Conservation (phyloP, 495 filamentous ascomycete species). For the Tuber brumale region DNA sequence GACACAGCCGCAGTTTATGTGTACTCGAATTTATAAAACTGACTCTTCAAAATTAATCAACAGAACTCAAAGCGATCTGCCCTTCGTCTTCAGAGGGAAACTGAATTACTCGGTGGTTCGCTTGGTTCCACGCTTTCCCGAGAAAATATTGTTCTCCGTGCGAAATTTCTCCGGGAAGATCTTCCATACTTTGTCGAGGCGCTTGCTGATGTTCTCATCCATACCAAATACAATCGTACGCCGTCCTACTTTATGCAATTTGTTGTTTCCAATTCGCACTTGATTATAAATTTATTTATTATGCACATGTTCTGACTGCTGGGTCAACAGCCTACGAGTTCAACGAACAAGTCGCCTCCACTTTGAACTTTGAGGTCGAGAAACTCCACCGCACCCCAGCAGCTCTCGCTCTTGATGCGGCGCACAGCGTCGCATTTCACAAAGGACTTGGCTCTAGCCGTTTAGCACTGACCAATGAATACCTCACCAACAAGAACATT, state of each 20-base stretch:
- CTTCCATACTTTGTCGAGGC: conserved; percentile 97
- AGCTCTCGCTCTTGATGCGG: conserved; percentile 73
- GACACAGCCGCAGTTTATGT: neutral
- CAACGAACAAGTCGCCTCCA: conserved; percentile 70
- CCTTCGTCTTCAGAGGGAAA: conserved; percentile 85
- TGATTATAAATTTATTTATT: conserved; percentile 15
- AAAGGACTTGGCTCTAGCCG: conserved; percentile 73
- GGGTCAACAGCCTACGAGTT: conserved; percentile 66
- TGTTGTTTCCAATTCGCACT: conserved; percentile 9
- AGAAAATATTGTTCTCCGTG: conserved; percentile 83
- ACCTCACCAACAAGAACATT: conserved; percentile 63
- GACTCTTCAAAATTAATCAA: conserved; percentile 16
- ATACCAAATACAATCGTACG: conserved; percentile 80
- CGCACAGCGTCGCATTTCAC: conserved; percentile 88
- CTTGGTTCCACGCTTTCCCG: conserved; percentile 78
- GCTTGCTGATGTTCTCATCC: conserved; percentile 78
- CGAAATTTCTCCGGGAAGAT: conserved; percentile 90
- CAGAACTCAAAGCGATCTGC: conserved; percentile 86
- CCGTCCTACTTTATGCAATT: conserved; percentile 29
- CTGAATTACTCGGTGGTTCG: conserved; percentile 85
- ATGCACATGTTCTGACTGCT: conserved; percentile 28
- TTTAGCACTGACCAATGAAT: conserved; percentile 65
- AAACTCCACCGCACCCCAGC: conserved; percentile 58
- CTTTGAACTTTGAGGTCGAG: conserved; percentile 66
- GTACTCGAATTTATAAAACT: conserved; percentile 3